Base-by-base conservation (phyloP, 2,329 filamentous ascomycete genomes). In the Fusarium bulbicola region DNA sequence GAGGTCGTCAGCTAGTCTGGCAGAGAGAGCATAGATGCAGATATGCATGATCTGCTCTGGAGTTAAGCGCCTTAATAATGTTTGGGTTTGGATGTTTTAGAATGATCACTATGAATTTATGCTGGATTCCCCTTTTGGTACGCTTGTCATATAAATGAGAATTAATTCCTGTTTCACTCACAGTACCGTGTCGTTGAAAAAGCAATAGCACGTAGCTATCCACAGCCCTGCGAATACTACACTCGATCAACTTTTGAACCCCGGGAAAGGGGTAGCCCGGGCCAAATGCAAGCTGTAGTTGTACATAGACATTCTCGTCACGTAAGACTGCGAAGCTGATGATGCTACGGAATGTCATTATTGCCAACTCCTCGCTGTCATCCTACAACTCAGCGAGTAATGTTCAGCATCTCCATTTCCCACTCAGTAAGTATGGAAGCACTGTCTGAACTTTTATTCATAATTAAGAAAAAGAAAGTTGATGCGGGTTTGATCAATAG, bases 261-360 rank as follows among this genome's bases (percentile, higher is more conserved):
- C 75, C 62, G 9, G 79, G 75, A 10, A 82, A 59, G 40, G 45
- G 66, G 40, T 79, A 75, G 5, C 79, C 77, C 15, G 79, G 73
- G 37, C 74, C 74, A 24, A 81, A 66, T 6, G 79, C 76, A 13
- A 81, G 77, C 69, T 82, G 80, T 1, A 81, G 73, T 75, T 80
- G 76, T 16, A 81, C 76, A 9, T 78, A 72, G 11, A 76, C 76
- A 60, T 81, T 79, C n/a, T 80, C 78, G 11, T 65, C 78, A 2
- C 76, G 75, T 21, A 81, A 42, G 34, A 79, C 79, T 43, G 74
- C 75, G 12, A 76, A 75, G 53, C 75, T 77, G 58, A 81, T 77
- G 58, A 81, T 75, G 6, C 77, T 78, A 24, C 9, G 16, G 1
- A 10, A 12, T 7, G 14, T 50, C 39, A 63, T 45, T 47, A 15